Percentiles rank a stretch among this genome's conserved stretches.
These are phyloP conservation scores for Phaeosphaeriaceae sp. DNA, from an alignment of 2,329 filamentous ascomycete species.

Conservation along the genomic window DNA sequence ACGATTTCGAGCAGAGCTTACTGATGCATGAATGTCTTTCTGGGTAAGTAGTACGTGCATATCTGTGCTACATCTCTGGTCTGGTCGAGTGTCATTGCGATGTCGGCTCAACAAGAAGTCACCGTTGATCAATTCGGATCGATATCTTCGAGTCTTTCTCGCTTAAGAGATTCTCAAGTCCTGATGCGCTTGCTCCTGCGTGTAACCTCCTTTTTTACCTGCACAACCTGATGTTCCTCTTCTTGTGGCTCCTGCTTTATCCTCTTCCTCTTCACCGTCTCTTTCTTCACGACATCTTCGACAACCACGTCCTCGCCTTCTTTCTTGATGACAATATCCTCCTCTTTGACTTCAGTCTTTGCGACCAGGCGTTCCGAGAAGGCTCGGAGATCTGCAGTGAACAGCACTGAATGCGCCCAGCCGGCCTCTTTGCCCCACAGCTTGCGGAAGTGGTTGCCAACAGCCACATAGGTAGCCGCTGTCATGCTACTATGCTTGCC, in stretches of 20 bases:
- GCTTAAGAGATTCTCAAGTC: not conserved
- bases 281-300: constrained; percentile 35
- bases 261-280: constrained; percentile 45
- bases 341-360: constrained; percentile 59
- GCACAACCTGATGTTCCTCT: constrained; percentile 47
- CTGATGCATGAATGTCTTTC: too few relatives aligned
- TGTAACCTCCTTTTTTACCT: constrained; percentile 48
- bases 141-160: too few relatives aligned
- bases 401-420: constrained; percentile 97
- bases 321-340: constrained; percentile 46
- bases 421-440: constrained; percentile 94
- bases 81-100: too few relatives aligned
- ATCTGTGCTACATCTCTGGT: too few relatives aligned
- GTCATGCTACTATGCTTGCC: constrained; percentile 85
- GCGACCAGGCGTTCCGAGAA: constrained; percentile 74
- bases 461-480: constrained; percentile 85
- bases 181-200: constrained; percentile 40
- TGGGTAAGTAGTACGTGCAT: too few relatives aligned
- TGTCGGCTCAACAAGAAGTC: too few relatives aligned
- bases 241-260: constrained; percentile 50
- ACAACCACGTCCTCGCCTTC: constrained; percentile 32
- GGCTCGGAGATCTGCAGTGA: constrained; percentile 87
- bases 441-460: constrained; percentile 86
- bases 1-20: too few relatives aligned
- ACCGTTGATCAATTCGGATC: too few relatives aligned